These are phyloP conservation scores for Solanum tarijense DNA, from an alignment of 257 asterid species.

Conservation along the genomic window DNA sequence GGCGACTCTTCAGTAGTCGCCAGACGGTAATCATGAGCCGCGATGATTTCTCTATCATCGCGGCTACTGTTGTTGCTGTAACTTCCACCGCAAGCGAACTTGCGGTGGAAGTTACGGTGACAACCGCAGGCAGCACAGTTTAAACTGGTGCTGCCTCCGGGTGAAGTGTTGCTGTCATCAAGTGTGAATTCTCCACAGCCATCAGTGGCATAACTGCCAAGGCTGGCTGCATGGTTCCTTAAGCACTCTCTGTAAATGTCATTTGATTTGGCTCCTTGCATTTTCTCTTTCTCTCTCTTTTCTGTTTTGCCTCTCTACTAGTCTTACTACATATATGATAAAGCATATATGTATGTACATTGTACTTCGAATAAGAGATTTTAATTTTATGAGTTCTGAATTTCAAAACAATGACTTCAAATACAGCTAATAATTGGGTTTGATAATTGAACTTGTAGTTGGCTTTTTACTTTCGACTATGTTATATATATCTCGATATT, in stretches of 20 bases:
- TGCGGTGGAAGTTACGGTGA: constrained; percentile 65
- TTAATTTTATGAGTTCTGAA: not conserved
- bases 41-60: not conserved
- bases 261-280: constrained; percentile 36
- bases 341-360: not conserved
- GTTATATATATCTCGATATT: not conserved
- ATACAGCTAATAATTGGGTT: not conserved
- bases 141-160: constrained; percentile 3
- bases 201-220: constrained; percentile 73
- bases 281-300: not conserved
- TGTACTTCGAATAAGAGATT: rapidly evolving
- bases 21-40: not conserved
- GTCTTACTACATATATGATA: not conserved
- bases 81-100: constrained; percentile 10
- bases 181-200: constrained; percentile 67
- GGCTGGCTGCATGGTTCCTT: constrained; percentile 72
- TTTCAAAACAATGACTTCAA: not conserved
- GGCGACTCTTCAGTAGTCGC: constrained; percentile 3
- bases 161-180: constrained; percentile 7
- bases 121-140: constrained; percentile 75
- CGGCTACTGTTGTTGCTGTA: constrained; percentile 5
- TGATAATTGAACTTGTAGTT: not conserved
- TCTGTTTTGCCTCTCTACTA: not conserved
- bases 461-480: not conserved
- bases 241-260: constrained; percentile 46